Base-by-base conservation (phyloP, 257 asterid genomes). In the Solanum rostratum region DNA sequence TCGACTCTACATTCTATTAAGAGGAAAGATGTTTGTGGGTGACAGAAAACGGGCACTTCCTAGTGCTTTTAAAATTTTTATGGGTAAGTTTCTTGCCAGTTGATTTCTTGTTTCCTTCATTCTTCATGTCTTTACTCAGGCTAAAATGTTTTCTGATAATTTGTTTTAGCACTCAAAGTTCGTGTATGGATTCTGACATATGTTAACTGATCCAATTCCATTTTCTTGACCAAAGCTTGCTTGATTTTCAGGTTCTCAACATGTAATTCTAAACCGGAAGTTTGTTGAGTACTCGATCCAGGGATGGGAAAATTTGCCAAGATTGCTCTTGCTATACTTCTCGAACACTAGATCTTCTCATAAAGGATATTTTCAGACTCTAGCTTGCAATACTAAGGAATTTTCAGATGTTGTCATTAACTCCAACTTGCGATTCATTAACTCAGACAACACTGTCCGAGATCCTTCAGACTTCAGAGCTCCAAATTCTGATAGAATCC, bases 281-380 rank as follows among this genome's bases (percentile, higher is more conserved):
- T 83, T 90, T 37, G 83, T 88, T 16, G 88, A 86, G 84, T 88
- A 86, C 69, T 76, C 84, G 7, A 79, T 86, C 39, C 82, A 83
- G 4, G 92, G 92, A 71, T 90, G 91, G 91, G 91, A 90, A 83
- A 90, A 84, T 87, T 82, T 90, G 9, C 92, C 92, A 12, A 84
- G 92, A 82, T 65, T 83, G 37, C 91, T 90, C 79, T 81, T 90
- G 57, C 73, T 90, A 65, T 90, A 88, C 86, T 88, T 90, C 84
- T 73, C 92, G 73, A 88, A 90, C 84, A 84, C 88, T 5, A 85
- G 88, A 81, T 52, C 37, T 63, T 79, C 92, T 37, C 91, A 88
- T 49, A 85, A 83, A 82, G 87, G 90, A n/a, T 90, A 85, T 79
- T 90, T 90, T 80, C 92, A 90, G 85, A 88, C 90, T 15, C 80